Conservation (phyloP, 2,329 filamentous ascomycete species). For the Coniochaeta sp. region DNA sequence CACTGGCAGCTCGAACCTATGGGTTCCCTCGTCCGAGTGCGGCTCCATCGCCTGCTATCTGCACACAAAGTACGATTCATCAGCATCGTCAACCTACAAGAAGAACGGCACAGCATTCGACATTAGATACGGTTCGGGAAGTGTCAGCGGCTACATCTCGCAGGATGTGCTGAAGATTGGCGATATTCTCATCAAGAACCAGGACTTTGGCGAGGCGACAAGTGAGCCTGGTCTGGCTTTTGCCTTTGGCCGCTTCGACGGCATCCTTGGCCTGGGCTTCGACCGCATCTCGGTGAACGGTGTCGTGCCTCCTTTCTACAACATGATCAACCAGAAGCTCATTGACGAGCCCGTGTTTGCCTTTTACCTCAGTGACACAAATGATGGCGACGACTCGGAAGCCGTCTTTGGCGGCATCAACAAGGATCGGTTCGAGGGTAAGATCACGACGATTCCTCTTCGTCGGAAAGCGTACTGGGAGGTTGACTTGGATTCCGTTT, state of each 20-base stretch:
- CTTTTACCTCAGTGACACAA: constrained; percentile 83
- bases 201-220: constrained; percentile 95
- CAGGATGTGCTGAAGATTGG: constrained; percentile 82
- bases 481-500: constrained; percentile 89
- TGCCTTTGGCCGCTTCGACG: constrained; percentile 95
- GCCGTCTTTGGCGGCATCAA: constrained; percentile 56
- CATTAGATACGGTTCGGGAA: constrained; percentile 93
- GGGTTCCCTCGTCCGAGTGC: constrained; percentile 89
- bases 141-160: constrained; percentile 88
- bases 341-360: constrained; percentile 90
- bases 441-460: constrained; percentile 88
- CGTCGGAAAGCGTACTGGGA: constrained; percentile 99
- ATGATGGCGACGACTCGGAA: constrained; percentile 66
- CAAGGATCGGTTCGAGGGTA: constrained; percentile 54
- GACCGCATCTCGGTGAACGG: constrained; percentile 96
- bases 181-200: constrained; percentile 78
- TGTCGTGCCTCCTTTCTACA: constrained; percentile 94
- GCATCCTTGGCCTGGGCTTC: constrained; percentile 89
- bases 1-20: constrained; percentile 97
- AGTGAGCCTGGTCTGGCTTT: constrained; percentile 94
- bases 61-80: constrained; percentile 93
- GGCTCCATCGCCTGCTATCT: constrained; percentile 97
- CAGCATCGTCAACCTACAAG: constrained; percentile 82
- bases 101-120: constrained; percentile 87
- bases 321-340: constrained; percentile 82